These are phyloP conservation scores for Meripilus lineatus DNA, from an alignment of 1,284 basidiomycete genomes.

Conservation along the genomic window DNA sequence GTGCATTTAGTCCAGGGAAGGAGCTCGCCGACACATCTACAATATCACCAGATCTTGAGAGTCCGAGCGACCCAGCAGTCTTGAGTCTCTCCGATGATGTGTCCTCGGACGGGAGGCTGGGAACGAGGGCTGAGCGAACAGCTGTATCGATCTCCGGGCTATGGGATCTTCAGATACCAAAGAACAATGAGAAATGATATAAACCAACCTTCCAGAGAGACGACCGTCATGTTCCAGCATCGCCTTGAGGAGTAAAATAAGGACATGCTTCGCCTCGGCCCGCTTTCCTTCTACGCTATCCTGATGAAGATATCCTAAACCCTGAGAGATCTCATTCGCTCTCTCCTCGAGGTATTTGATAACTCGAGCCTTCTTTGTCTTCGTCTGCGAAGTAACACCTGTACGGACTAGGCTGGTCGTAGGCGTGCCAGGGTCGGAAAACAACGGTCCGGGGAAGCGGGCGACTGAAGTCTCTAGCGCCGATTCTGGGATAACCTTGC, in stretches of 20 bases:
- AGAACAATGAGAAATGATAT: conserved; percentile 2
- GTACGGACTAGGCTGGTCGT: conserved; percentile 67
- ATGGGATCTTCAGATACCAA: conserved; percentile 7
- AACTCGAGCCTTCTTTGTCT: conserved; percentile 81
- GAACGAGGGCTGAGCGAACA: conserved; percentile 60
- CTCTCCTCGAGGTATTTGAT: conserved; percentile 74
- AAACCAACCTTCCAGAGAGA: conserved; percentile 71
- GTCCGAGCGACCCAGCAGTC: conserved; percentile 16
- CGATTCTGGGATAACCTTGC: conserved; percentile 65
- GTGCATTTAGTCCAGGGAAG: too few relatives aligned
- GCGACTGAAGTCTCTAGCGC: conserved; percentile 52
- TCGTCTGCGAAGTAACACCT: conserved; percentile 55
- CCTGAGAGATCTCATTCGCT: conserved; percentile 71
- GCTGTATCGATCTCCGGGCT: conserved; percentile 71
- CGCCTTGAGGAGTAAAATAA: conserved; percentile 73
- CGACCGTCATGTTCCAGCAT: conserved; percentile 87
- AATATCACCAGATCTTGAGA: too few relatives aligned
- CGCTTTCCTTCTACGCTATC: conserved; percentile 49
- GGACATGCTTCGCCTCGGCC: conserved; percentile 71
- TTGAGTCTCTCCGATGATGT: conserved; percentile 15
- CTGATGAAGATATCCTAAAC: conserved; percentile 65
- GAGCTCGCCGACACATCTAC: too few relatives aligned
- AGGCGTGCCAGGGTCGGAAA: conserved; percentile 68
- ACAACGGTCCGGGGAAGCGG: conserved; percentile 81
- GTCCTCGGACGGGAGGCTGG: conserved; percentile 37